phyloP scores from a whole-genome alignment of 257 asterid species.

The Henckelia pumila region DNA sequence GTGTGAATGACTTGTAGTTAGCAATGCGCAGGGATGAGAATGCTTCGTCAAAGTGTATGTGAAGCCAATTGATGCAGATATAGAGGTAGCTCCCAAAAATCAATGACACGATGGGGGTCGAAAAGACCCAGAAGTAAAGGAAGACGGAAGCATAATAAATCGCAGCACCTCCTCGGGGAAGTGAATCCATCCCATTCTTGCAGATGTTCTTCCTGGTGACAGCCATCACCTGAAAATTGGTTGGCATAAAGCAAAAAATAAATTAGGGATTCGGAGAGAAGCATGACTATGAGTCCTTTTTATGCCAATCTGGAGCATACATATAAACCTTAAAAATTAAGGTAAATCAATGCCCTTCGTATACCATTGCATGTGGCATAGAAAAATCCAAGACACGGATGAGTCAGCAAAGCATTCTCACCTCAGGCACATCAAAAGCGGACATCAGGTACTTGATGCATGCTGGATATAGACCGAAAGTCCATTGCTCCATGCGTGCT shows the following conservation, averaged over 20 bases:
- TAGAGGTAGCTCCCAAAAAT: slow-evolving; percentile 96
- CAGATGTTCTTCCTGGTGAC: slow-evolving; percentile 82
- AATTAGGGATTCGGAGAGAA: background rate
- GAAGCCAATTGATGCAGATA: slow-evolving; percentile 95
- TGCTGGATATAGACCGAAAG: slow-evolving; percentile 96
- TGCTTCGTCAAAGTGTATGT: slow-evolving; percentile 95
- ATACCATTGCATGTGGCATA: background rate
- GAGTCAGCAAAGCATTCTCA: slow-evolving; percentile 21
- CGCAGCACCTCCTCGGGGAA: slow-evolving; percentile 73
- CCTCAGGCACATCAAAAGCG: slow-evolving; percentile 97
- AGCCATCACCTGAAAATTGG: slow-evolving; percentile 78
- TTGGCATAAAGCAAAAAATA: slow-evolving; percentile 7
- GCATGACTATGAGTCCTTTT: background rate
- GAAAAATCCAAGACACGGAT: background rate
- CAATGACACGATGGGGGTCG: slow-evolving; percentile 93
- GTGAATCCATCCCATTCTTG: slow-evolving; percentile 80
- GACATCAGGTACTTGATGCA: slow-evolving; percentile 98
- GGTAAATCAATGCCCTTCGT: no score
- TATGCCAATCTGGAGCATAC: background rate
- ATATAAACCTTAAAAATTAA: background rate
- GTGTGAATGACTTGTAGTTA: slow-evolving; percentile 90
- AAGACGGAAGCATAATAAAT: slow-evolving; percentile 93
- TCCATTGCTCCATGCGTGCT: slow-evolving; percentile 92
- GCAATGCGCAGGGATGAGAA: slow-evolving; percentile 97
- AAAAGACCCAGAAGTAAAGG: slow-evolving; percentile 96